Evolutionary conservation across 495 filamentous ascomycete species (phyloP).

Genomic region (Venustampulla echinocandica): DNA sequence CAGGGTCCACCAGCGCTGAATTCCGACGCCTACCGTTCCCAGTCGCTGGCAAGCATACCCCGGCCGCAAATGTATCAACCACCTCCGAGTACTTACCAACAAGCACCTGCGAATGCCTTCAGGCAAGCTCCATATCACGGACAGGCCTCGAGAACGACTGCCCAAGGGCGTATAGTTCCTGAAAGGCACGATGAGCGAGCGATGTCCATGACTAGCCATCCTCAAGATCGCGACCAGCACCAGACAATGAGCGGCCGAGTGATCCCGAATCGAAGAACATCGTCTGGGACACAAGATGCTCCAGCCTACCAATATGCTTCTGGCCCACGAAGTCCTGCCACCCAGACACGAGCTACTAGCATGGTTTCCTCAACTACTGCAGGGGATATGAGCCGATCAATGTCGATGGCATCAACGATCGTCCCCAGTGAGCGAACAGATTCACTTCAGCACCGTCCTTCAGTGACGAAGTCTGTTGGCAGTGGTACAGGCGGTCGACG

Average conservation of each 20-base stretch:
- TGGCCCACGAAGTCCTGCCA: slow-evolving; percentile 17
- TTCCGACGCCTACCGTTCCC: slow-evolving; percentile 76
- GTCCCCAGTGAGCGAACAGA: slow-evolving; percentile 35
- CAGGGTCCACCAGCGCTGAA: slow-evolving; percentile 61
- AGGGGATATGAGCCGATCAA: slow-evolving; percentile 42
- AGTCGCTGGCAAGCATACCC: slow-evolving; percentile 73
- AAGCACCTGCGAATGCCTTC: slow-evolving; percentile 61
- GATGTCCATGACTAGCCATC: slow-evolving; percentile 91
- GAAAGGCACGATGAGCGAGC: slow-evolving; percentile 86
- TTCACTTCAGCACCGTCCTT: slow-evolving; percentile 34
- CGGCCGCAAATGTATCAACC: slow-evolving; percentile 57
- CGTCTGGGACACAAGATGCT: slow-evolving; percentile 14
- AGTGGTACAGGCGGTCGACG: slow-evolving; percentile 24
- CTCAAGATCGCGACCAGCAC: slow-evolving; percentile 51
- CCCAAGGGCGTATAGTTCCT: slow-evolving; percentile 82
- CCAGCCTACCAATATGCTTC: slow-evolving; percentile 9
- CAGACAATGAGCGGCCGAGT: slow-evolving; percentile 89
- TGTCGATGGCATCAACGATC: slow-evolving; percentile 86
- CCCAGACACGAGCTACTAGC: slow-evolving; percentile 35
- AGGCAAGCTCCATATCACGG: slow-evolving; percentile 64
- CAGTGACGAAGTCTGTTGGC: slow-evolving; percentile 27
- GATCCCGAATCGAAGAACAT: slow-evolving; percentile 56
- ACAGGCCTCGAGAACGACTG: slow-evolving; percentile 65
- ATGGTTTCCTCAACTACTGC: slow-evolving; percentile 41
- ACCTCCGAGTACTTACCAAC: slow-evolving; percentile 56